Percentiles rank a stretch among this genome's conserved stretches.
Evolutionary conservation across 2,329 filamentous ascomycete genomes (phyloP).

Genomic region (Neonectria magnoliae): DNA sequence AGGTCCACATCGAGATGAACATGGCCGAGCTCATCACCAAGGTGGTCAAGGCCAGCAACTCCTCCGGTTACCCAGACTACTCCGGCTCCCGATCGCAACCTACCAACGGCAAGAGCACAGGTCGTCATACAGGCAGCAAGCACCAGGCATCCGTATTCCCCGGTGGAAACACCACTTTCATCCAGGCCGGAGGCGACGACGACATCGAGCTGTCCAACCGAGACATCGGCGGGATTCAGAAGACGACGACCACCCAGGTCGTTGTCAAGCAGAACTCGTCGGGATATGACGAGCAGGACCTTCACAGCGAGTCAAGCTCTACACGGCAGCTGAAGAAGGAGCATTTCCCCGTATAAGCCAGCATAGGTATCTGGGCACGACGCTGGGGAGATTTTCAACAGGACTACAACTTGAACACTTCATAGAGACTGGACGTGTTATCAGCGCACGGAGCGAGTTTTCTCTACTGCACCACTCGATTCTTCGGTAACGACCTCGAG

Average conservation of each 20-base stretch:
- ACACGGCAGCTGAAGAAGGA: slow-evolving; percentile 35
- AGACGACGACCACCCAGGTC: slow-evolving; percentile 40
- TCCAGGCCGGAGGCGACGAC: slow-evolving; percentile 35
- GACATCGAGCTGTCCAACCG: slow-evolving; percentile 34
- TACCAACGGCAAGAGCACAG: slow-evolving; percentile 30
- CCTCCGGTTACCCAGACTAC: slow-evolving; percentile 34
- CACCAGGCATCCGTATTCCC: slow-evolving; percentile 34
- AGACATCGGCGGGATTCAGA: slow-evolving; percentile 34
- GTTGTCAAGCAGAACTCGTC: slow-evolving; percentile 34
- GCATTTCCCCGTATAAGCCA: slow-evolving; percentile 32
- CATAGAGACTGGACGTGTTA: not conserved
- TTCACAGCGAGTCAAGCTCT: slow-evolving; percentile 36
- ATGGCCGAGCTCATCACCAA: slow-evolving; percentile 62
- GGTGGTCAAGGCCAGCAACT: slow-evolving; percentile 43
- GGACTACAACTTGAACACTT: not conserved
- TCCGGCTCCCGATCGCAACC: slow-evolving; percentile 34
- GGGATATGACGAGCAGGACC: slow-evolving; percentile 34
- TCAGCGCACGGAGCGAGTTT: not conserved
- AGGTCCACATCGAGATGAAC: slow-evolving; percentile 63
- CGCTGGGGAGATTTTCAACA: not conserved
- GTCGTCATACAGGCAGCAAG: slow-evolving; percentile 10
- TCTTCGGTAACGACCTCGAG: not conserved
- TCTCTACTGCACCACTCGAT: slow-evolving; percentile 1
- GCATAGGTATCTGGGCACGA: not conserved
- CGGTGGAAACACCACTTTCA: slow-evolving; percentile 35